A percentile compares a stretch with the other conserved stretches of the same genome.
Conservation (phyloP, 1,284 basidiomycete genomes). For the Apiotrichum porosum region DNA sequence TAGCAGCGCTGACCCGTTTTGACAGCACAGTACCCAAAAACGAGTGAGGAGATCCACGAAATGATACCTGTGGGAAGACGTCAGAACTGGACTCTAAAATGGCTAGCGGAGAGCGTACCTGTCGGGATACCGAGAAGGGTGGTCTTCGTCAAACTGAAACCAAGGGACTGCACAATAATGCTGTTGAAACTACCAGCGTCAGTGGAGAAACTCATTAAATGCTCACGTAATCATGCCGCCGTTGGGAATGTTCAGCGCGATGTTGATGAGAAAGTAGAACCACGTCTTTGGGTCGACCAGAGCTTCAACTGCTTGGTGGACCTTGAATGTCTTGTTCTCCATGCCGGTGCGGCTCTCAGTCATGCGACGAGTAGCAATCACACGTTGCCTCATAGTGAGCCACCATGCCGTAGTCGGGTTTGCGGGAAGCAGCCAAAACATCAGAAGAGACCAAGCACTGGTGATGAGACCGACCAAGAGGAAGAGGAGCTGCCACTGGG, state of each 20-base stretch:
- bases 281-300: conserved; percentile 18
- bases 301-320: conserved; percentile 16
- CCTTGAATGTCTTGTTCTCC: conserved; percentile 14
- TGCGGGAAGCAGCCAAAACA: conserved; percentile 10
- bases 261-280: conserved; percentile 18
- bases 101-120: too few species aligned
- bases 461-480: conserved; percentile 1
- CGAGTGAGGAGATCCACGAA: conserved; percentile 27
- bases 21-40: too few species aligned
- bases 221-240: conserved; percentile 14
- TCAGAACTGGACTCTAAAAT: too few species aligned
- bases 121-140: conserved; percentile 35
- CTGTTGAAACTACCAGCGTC: conserved; percentile 29
- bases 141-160: conserved; percentile 22
- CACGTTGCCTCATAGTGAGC: conserved; percentile 23
- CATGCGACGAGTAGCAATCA: conserved; percentile 15
- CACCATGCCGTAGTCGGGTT: conserved; percentile 23
- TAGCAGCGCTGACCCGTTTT: too few species aligned
- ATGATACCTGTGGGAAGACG: too few species aligned
- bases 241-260: conserved; percentile 17
- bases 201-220: too few species aligned
- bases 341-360: conserved; percentile 22
- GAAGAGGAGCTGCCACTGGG: conserved; percentile 16
- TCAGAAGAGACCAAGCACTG: conserved; percentile 1
- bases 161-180: conserved; percentile 20